Evolutionary conservation across 306 rosid genomes (phyloP).

Genomic region (Fragaria vesca): DNA sequence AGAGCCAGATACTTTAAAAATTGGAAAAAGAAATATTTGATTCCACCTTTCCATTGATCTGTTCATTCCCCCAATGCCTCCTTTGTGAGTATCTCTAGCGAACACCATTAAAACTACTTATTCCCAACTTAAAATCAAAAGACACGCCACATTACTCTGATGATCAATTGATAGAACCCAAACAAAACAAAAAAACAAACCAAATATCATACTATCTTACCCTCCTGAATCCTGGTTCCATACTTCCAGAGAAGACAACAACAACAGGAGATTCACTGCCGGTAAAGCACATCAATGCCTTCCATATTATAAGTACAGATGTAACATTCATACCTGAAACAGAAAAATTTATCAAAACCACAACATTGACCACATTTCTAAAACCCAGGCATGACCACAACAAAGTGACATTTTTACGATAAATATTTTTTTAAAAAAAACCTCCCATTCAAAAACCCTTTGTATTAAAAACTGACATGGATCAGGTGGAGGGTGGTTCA

Average conservation of each 20-base stretch:
- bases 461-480: constrained; percentile 24
- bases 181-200: background rate
- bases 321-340: constrained; percentile 76
- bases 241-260: constrained; percentile 89
- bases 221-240: constrained; percentile 93
- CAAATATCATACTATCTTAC: constrained; percentile 31
- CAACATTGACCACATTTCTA: background rate
- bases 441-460: background rate
- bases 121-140: constrained; percentile 9
- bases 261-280: constrained; percentile 90
- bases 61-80: background rate
- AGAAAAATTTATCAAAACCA: constrained; percentile 9
- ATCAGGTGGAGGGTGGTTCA: constrained; percentile 21
- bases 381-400: background rate
- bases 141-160: background rate
- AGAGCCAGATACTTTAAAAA: background rate
- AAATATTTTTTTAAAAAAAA: too few species aligned
- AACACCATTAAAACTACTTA: background rate
- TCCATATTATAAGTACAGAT: constrained; percentile 80
- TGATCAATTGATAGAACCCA: background rate
- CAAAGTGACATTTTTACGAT: background rate
- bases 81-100: background rate
- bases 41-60: background rate
- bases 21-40: background rate
- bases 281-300: constrained; percentile 72